These are phyloP conservation scores for Dichotomocladium elegans DNA, from an alignment of 371 early-diverging fungal genomes.

Conservation along the genomic window DNA sequence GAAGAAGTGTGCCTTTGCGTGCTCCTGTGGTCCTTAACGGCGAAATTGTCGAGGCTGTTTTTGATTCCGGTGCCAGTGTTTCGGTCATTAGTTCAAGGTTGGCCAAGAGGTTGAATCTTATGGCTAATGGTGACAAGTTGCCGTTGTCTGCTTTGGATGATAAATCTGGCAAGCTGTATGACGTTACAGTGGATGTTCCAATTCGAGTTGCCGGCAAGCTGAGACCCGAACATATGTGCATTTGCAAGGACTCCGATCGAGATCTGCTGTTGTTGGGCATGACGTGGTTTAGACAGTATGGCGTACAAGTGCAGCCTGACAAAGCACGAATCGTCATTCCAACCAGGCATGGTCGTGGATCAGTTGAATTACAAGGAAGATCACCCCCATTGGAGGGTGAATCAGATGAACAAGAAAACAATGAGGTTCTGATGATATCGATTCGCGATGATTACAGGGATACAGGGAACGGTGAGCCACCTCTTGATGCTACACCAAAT, in stretches of 20 bases:
- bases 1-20: conserved; percentile 1
- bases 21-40: conserved; percentile 4
- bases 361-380: conserved; percentile 1
- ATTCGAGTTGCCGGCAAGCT: conserved; percentile 11
- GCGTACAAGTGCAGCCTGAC: neutral
- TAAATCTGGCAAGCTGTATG: neutral
- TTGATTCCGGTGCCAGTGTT: conserved; percentile 17
- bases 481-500: neutral
- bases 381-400: no score
- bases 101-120: conserved; percentile 1
- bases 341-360: conserved; percentile 1
- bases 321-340: conserved; percentile 1
- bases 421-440: neutral
- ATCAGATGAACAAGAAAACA: neutral
- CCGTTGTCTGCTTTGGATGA: conserved; percentile 4
- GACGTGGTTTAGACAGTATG: conserved; percentile 15
- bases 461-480: neutral
- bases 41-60: conserved; percentile 1
- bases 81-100: conserved; percentile 6
- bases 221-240: conserved; percentile 10
- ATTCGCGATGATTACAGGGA: no score
- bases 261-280: conserved; percentile 13
- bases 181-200: conserved; percentile 7
- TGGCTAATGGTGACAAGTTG: neutral
- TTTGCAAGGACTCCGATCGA: no score